Evolutionary conservation across 345 rosid species (phyloP), one percentile per base, ranked within the genome.

Genomic region (Erodium maritimum): DNA sequence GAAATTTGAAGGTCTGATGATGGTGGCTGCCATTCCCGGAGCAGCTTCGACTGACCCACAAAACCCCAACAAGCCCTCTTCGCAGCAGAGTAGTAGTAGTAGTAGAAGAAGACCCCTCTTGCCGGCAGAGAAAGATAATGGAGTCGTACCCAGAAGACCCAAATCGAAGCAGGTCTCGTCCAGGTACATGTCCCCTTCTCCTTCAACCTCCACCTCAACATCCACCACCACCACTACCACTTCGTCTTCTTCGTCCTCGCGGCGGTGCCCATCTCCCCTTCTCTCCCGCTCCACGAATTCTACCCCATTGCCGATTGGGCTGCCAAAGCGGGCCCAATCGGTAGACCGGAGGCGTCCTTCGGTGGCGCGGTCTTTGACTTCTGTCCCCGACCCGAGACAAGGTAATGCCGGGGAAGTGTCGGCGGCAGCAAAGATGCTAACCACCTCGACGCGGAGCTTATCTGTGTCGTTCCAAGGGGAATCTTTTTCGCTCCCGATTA

Each of bases 401-500:
- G n/a, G n/a, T n/a, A n/a, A n/a, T 25, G 56, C 69, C 80, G 0
- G 19, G 23, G 87, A 77, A 67, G 66, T 80, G 69, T 80, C 90
- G 0, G 73, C 81, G 25, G 88, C 89, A 0, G 68, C 82, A 4
- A 86, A 75, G 79, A 80, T 88, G 90, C 64, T 84, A 63, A 79
- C 84, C 61, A 82, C 93, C 67, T 91, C 98, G 24, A 80, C 95
- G 0, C 65, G 98, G 70, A 91, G 95, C 56, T 73, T 91, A 64
- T 91, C 96, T n/a, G 96, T 91, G 65, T 91, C 98, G 1, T 91
- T 91, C 56, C 98, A 88, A 79, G 98, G 98, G 0, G 94, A 88
- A 60, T 67, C 90, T 29, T 91, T 84, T 70, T 88, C 95, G 29
- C 86, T 91, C 17, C 93, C 95, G 67, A 69, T 86, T 67, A 81